phyloP scores from a whole-genome alignment of 768 basidiomycete species.

The Amanita inopinata region DNA sequence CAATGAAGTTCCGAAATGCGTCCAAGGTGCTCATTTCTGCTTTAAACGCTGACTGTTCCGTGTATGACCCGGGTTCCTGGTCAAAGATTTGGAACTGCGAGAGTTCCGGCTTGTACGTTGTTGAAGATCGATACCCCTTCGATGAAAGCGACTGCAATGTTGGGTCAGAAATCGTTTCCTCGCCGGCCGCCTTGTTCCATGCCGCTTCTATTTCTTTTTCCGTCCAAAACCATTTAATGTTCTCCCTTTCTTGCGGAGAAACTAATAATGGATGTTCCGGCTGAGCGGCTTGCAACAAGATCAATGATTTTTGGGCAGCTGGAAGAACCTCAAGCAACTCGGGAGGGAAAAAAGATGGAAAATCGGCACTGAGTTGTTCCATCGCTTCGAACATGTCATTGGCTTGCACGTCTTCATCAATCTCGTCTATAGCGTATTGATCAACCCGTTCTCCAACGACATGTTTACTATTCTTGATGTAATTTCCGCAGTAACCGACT shows the following conservation, averaged over 20 bases:
- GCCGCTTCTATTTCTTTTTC: constrained; percentile 37
- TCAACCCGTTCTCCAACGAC: constrained; percentile 18
- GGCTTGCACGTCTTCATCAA: constrained; percentile 30
- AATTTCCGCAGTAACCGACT: constrained; percentile 40
- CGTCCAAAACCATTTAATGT: constrained; percentile 59
- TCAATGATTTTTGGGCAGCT: constrained; percentile 60
- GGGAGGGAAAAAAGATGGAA: constrained; percentile 56
- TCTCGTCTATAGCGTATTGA: constrained; percentile 24
- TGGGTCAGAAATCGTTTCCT: constrained; percentile 1
- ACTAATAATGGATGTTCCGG: constrained; percentile 54
- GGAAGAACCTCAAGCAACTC: constrained; percentile 43
- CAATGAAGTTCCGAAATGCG: constrained; percentile 39
- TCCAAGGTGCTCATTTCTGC: constrained; percentile 18
- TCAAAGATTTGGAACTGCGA: constrained; percentile 49
- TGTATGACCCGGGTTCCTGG: constrained; percentile 47
- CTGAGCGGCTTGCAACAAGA: constrained; percentile 51
- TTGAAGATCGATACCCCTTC: not conserved
- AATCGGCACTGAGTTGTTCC: constrained; percentile 28
- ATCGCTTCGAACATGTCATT: constrained; percentile 29
- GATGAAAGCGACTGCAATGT: constrained; percentile 1
- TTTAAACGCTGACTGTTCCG: constrained; percentile 18
- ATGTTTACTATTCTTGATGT: constrained; percentile 17
- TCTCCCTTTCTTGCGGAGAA: constrained; percentile 14
- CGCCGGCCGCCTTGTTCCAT: constrained; percentile 25
- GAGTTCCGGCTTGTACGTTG: constrained; percentile 26